Base-by-base conservation (phyloP, 2,329 filamentous ascomycete genomes). In the Botrytis galanthina region DNA sequence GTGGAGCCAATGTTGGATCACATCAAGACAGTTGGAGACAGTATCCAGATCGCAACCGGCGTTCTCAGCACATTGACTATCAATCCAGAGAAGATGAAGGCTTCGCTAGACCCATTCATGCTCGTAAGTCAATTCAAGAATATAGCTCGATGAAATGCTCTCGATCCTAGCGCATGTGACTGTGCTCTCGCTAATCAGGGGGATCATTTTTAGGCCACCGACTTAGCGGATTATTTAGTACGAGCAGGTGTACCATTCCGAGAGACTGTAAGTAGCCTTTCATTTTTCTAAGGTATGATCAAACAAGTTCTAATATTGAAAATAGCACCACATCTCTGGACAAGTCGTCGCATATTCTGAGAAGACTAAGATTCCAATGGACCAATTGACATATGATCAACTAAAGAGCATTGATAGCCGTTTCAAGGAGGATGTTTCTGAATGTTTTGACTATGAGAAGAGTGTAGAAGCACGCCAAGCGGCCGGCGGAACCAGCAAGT, bases 1-100 rank as follows among this genome's bases (percentile, higher is more conserved):
- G 91, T 93, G 75, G 92, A 97, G 85, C 91, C 92, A n/a, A 89
- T 97, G 84, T 88, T 97, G 67, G 93, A 97, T 82, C 89, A 91
- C 81, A 88, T 95, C 82, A 93, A 94, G 87, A 95, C 93, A 9
- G 87, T 96, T 75, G 88, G 87, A 73, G 92, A 97, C 85, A 94
- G 92, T 80, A 87, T 97, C 72, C 90, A 92, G 82, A 97, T 97
- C 78, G 92, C 93, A 42, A 92, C 92, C 37, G 92, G 94, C 72
- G 91, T 97, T 8, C 85, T 97, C 6, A 89, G 89, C 1, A 97
- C 93, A 0, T 85, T 97, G 18, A 88, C 85, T 9, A 87, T 92
- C 75, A 86, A 89, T 78, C 89, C 92, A 0, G 90, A 92, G 75
- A 91, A 90, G 83, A 97, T 97, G 94, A 84, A 85, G 75, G 92